Evolutionary conservation across 345 rosid genomes (phyloP).

Genomic region (Balakata baccata): DNA sequence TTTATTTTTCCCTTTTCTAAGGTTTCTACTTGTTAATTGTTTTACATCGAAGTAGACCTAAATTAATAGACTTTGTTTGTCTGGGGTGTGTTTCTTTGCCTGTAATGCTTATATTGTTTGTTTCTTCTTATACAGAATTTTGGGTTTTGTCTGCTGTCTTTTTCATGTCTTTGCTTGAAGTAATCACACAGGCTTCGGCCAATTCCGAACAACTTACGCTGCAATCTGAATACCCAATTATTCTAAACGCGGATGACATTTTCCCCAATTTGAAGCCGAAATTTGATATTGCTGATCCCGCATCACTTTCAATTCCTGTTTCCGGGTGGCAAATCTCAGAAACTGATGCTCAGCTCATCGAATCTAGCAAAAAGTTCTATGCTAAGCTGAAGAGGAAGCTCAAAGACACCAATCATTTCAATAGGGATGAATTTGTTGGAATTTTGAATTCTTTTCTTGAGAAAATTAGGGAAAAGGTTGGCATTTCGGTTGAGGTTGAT

Average conservation of each 20-base stretch:
- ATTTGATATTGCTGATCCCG: constrained; percentile 39
- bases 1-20: too few species aligned
- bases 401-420: constrained; percentile 51
- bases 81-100: too few species aligned
- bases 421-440: constrained; percentile 39
- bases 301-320: constrained; percentile 51
- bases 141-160: constrained; percentile 11
- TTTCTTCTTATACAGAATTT: constrained; percentile 20
- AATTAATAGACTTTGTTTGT: too few species aligned
- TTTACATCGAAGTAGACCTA: too few species aligned
- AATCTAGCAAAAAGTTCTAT: constrained; percentile 42
- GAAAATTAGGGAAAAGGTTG: constrained; percentile 40
- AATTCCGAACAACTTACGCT: constrained; percentile 27
- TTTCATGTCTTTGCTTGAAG: constrained; percentile 64
- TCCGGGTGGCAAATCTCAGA: constrained; percentile 56
- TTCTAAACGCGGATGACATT: constrained; percentile 49
- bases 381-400: constrained; percentile 56
- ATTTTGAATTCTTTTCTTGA: constrained; percentile 56
- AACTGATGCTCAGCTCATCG: constrained; percentile 49
- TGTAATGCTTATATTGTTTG: too few species aligned
- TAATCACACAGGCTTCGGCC: constrained; percentile 50
- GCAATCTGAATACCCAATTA: constrained; percentile 50
- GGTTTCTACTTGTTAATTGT: too few species aligned
- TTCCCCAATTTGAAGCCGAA: constrained; percentile 61
- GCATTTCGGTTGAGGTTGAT: constrained; percentile 30